Percentiles rank a stretch among this genome's conserved stretches.
These are phyloP conservation scores for Vitis cinerea DNA, from an alignment of 164 flowering plant genomes.

Conservation along the genomic window DNA sequence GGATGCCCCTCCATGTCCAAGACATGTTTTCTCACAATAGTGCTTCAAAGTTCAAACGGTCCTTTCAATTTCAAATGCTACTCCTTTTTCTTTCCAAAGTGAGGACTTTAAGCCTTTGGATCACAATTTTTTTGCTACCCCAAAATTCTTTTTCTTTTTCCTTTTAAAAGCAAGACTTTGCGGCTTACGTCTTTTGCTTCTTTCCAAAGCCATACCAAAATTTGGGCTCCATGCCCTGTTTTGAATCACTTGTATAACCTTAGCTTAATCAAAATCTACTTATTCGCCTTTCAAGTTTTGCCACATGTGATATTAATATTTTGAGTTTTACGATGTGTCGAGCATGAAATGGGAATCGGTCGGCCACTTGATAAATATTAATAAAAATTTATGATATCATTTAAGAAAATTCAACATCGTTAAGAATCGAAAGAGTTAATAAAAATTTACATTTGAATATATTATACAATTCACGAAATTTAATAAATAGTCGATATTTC, in stretches of 20 bases:
- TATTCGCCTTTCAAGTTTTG: background rate
- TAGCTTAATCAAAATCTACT: too few species aligned
- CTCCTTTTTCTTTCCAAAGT: conserved; percentile 14
- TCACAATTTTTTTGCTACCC: conserved; percentile 7
- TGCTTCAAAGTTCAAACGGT: background rate
- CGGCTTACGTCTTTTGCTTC: conserved; percentile 11
- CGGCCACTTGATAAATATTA: background rate
- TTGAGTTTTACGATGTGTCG: too few species aligned
- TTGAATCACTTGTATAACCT: too few species aligned
- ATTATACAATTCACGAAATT: too few species aligned
- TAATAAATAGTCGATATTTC: too few species aligned
- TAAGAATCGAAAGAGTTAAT: too few species aligned
- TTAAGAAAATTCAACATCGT: too few species aligned
- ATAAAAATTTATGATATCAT: too few species aligned
- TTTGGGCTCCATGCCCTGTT: background rate
- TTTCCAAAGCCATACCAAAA: conserved; percentile 11
- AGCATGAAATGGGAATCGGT: background rate
- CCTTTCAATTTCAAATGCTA: conserved; percentile 14
- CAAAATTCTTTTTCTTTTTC: background rate
- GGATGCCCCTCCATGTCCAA: conserved; percentile 12
- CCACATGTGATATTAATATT: background rate
- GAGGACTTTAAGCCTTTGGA: conserved; percentile 6
- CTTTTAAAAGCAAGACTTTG: conserved; percentile 15
- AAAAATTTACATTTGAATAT: too few species aligned
- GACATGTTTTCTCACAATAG: conserved; percentile 13